Conservation (phyloP, 306 rosid species). For the Quercus alba region DNA sequence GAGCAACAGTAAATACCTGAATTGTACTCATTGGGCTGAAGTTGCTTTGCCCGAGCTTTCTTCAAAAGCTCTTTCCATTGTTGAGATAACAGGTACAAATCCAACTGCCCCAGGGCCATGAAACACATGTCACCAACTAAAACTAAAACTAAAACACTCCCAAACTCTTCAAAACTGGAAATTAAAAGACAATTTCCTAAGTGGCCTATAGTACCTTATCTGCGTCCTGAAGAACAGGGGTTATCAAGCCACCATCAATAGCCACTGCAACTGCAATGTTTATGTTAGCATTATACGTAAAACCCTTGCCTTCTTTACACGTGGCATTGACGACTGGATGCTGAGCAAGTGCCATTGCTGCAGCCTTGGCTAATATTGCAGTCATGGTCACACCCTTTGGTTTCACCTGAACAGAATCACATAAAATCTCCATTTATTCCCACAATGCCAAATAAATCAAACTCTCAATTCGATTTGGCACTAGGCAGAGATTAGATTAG, state of each 20-base stretch:
- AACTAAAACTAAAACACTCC: neutral
- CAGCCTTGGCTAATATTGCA: constrained; percentile 79
- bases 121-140: constrained; percentile 21
- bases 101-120: constrained; percentile 55
- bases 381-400: constrained; percentile 97
- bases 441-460: neutral
- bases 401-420: constrained; percentile 54
- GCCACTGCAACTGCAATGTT: constrained; percentile 87
- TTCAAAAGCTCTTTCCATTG: constrained; percentile 89
- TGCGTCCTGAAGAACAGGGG: constrained; percentile 91
- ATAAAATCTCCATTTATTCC: neutral
- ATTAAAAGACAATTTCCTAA: neutral
- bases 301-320: constrained; percentile 80
- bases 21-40: constrained; percentile 87
- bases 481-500: too few relatives aligned
- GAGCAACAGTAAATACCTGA: constrained; percentile 43
- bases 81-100: constrained; percentile 78
- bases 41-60: constrained; percentile 87
- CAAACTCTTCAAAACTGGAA: neutral
- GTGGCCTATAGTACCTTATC: constrained; percentile 51
- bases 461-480: neutral
- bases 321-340: constrained; percentile 80
- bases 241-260: constrained; percentile 77
- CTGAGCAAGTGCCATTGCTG: constrained; percentile 78
- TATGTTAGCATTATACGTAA: constrained; percentile 56